These are phyloP conservation scores for Entonaema liquescens DNA, from an alignment of 495 filamentous ascomycete species.

Conservation along the genomic window DNA sequence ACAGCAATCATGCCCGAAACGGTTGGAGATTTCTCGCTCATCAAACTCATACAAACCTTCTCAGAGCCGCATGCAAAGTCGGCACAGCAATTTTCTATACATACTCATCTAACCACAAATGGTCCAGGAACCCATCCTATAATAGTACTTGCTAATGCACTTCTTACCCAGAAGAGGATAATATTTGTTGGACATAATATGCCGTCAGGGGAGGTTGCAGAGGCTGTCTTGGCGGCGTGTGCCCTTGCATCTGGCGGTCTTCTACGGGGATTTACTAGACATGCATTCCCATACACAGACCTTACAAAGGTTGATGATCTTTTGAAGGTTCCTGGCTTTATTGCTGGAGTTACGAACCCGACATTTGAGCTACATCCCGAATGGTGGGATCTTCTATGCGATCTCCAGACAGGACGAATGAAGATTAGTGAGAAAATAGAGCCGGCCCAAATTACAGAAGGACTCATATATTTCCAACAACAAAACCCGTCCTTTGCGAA, in stretches of 20 bases:
- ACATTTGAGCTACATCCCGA: slow-evolving; percentile 93
- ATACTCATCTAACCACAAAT: slow-evolving; percentile 92
- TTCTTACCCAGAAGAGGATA: slow-evolving; percentile 95
- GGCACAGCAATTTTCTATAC: slow-evolving; percentile 85
- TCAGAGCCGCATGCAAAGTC: slow-evolving; percentile 78
- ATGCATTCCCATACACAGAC: slow-evolving; percentile 98
- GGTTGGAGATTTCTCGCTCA: slow-evolving; percentile 95
- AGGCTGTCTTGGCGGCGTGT: slow-evolving; percentile 93
- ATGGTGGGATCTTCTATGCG: slow-evolving; percentile 98
- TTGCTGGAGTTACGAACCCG: slow-evolving; percentile 97
- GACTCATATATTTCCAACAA: slow-evolving; percentile 84
- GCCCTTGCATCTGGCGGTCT: slow-evolving; percentile 93
- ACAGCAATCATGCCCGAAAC: slow-evolving; percentile 93
- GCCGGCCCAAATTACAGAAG: slow-evolving; percentile 77
- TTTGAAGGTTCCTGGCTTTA: slow-evolving; percentile 93
- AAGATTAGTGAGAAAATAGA: slow-evolving; percentile 90
- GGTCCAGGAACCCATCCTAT: slow-evolving; percentile 81
- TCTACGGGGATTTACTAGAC: slow-evolving; percentile 93
- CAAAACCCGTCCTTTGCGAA: slow-evolving; percentile 68
- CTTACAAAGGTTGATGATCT: slow-evolving; percentile 97
- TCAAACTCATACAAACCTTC: slow-evolving; percentile 96
- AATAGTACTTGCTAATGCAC: slow-evolving; percentile 78
- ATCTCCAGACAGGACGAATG: slow-evolving; percentile 89
- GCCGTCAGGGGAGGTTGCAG: slow-evolving; percentile 92
- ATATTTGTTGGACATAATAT: slow-evolving; percentile 95